Evolutionary conservation across 176 grass and related monocot genomes (phyloP).

Genomic region (Panicum miliaceum): DNA sequence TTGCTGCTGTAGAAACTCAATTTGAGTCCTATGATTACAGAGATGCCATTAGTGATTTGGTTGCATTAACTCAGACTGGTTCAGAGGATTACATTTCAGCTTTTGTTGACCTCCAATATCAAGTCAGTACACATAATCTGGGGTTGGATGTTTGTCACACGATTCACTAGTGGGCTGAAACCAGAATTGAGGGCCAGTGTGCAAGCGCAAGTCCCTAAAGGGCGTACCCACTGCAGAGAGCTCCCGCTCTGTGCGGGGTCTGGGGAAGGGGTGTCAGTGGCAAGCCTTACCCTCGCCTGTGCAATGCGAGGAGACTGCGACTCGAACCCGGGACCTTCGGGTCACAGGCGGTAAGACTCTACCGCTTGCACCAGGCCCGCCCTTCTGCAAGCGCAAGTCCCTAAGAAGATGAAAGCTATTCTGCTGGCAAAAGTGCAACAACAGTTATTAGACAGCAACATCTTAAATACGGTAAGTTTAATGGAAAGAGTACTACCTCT

Average conservation of each 20-base stretch:
- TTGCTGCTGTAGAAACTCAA: not conserved
- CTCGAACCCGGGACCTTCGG: too few species aligned
- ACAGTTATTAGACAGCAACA: not conserved
- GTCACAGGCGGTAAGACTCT: too few species aligned
- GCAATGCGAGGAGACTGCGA: too few species aligned
- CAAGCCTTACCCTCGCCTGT: too few species aligned
- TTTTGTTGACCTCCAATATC: not conserved
- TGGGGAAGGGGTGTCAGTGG: too few species aligned
- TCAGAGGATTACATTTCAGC: not conserved
- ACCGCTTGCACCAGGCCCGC: too few species aligned
- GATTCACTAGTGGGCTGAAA: not conserved
- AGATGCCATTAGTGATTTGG: rapidly evolving
- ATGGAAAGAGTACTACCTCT: not conserved
- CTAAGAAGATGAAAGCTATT: not conserved
- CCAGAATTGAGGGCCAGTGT: not conserved
- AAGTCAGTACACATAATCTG: not conserved
- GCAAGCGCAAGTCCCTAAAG: too few species aligned
- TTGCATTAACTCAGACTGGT: rapidly evolving
- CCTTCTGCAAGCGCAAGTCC: too few species aligned
- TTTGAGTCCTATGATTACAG: not conserved
- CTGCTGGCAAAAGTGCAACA: not conserved
- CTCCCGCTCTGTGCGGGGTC: too few species aligned
- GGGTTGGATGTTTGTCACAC: not conserved
- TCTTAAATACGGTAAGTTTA: not conserved
- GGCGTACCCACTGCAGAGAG: too few species aligned